Evolutionary conservation across 2,329 filamentous ascomycete species (phyloP), one percentile per base, ranked within the genome.

Genomic region (Fusarium euwallaceae): DNA sequence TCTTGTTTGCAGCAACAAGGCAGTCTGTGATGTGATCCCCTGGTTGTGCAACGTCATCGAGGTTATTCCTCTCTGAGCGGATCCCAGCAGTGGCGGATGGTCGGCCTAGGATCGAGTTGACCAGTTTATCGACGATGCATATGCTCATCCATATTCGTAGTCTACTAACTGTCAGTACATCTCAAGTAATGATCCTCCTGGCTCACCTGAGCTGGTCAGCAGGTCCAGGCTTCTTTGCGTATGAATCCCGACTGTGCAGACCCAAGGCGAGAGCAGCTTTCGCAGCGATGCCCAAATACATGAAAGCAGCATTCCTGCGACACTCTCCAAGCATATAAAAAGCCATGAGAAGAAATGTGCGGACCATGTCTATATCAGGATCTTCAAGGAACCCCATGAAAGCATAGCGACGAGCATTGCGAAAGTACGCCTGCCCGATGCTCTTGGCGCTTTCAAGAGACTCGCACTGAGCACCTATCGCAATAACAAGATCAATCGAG

Each of bases 301-400:
- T 91, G 63, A 90, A 92, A 0, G 90, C 90, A 0, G 89, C 86
- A 84, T 95, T 91, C 73, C 91, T 92, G 72, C 89, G 83, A 70
- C 89, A 85, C 45, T 83, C 78, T 37, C 89, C 90, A 37, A 93
- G 88, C 84, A 94, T 92, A 86, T 92, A 94, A 17, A 92, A 92
- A 9, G 90, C 93, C 83, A 95, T 93, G 82, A 94, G 74, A 4
- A 79, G 61, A 29, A 79, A 79, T 0, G 71, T 68, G 8, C 76
- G 67, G 2, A 79, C 75, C 75, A 79, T 76, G 9, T 79, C 75
- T 1, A 79, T 36, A 20, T 78, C 76, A 2, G 78, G 78, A 16
- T 79, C 78, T 29, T 79, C 73, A 0, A 79, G 78, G 24, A 79
- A 78, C 0, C 69, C 72, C 6, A 69, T 45, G n/a, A 79, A 79